Base-by-base conservation (phyloP, 805 yeast species). In the Hanseniaspora taiwanica region DNA sequence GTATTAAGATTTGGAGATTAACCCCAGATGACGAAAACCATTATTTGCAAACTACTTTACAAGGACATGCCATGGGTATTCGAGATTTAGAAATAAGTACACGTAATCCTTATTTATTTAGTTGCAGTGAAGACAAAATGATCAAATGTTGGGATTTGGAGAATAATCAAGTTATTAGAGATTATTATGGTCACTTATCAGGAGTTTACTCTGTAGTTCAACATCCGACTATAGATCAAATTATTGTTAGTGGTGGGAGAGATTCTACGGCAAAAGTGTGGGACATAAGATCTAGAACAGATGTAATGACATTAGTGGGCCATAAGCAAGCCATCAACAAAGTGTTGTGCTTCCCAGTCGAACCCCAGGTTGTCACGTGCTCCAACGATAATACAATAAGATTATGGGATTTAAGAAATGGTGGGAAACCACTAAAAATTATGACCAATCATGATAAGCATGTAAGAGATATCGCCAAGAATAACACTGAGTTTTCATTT, bases 131-230 rank as follows among this genome's bases (percentile, higher is more conserved):
- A 54, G 99, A 91, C 57, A 87, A 87, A 56, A 69, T 86, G 20
- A 84, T 86, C 8, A 76, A 84, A 54, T 87, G 97, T 59, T 91
- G 97, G 96, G 99, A 91, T 63, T 66, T 91, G 48, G 97, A 89
- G 57, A 73, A 76, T 52, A 84, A 87, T 50, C 74, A 74, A 48
- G 75, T 83, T 2, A 72, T 86, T 3, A 65, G 96, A 42, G 85
- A 86, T 50, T 91, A 84, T 58, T 93, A 87, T 60, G 99, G 98
- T 3, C 98, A 91, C 62, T 66, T 84, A 20, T 83, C 94, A 23
- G 93, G 94, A 3, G 83, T 91, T 2, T 85, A 84, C 52, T 68
- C 93, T 0, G 66, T 87, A 34, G 89, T 78, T 43, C 55, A 86
- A 13, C 97, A 89, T 55, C 97, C 97, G 0, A 83, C 85, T 3